These are phyloP conservation scores for Neurospora sp. DNA, from an alignment of 2,329 filamentous ascomycete genomes.

Conservation along the genomic window DNA sequence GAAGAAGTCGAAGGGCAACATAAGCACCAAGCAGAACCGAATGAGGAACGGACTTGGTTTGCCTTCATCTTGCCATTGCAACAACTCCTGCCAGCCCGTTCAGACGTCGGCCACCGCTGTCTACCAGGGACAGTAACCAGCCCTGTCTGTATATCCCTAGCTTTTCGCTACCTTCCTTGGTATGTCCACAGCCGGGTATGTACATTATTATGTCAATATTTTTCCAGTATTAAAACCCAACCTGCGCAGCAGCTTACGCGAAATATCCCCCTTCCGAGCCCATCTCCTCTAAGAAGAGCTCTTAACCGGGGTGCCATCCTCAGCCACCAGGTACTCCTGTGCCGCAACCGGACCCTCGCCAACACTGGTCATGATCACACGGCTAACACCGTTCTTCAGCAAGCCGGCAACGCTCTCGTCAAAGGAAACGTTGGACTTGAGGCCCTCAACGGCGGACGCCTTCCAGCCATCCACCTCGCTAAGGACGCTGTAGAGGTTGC, in stretches of 20 bases:
- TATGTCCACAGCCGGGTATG: not conserved
- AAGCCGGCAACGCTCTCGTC: conserved; percentile 55
- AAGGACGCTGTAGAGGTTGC: conserved; percentile 63
- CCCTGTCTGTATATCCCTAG: not conserved
- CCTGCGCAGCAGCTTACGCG: not conserved
- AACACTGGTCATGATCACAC: conserved; percentile 85
- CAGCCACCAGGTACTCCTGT: conserved; percentile 64
- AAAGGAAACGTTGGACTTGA: conserved; percentile 46
- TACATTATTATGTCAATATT: not conserved
- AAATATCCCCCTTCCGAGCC: not conserved
- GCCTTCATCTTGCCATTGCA: not conserved
- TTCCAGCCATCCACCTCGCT: conserved; percentile 62
- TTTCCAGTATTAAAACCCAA: not conserved
- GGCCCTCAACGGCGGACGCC: conserved; percentile 37
- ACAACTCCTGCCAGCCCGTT: not conserved
- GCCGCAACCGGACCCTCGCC: conserved; percentile 81
- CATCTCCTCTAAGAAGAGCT: conserved; percentile 10
- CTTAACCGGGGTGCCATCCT: conserved; percentile 45
- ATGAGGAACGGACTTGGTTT: not conserved
- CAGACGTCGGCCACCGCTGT: not conserved
- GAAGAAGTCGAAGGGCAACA: not conserved
- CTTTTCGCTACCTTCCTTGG: not conserved
- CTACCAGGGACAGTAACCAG: not conserved
- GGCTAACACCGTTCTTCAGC: conserved; percentile 70
- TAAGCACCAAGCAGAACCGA: not conserved